Conservation (phyloP, 2,329 filamentous ascomycete species). For the Metarhizium robertsii region DNA sequence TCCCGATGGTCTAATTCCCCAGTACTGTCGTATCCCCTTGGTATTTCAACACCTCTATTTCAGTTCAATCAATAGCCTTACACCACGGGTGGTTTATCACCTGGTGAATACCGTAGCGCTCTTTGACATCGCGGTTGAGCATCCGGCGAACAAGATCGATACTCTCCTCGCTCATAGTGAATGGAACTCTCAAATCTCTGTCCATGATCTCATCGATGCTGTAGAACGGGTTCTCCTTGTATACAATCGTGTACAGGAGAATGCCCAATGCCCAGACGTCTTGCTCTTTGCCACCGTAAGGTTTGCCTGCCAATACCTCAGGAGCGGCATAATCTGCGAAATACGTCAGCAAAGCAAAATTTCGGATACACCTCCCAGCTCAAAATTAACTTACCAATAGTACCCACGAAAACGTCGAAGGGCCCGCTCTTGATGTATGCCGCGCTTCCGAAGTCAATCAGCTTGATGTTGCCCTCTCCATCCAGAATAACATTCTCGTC, state of each 20-base stretch:
- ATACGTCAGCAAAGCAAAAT: background rate
- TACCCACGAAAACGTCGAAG: conserved; percentile 98
- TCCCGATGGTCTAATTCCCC: background rate
- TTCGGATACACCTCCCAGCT: conserved; percentile 24
- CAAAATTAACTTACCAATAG: conserved; percentile 63
- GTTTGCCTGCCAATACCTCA: conserved; percentile 87
- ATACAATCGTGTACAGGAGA: conserved; percentile 94
- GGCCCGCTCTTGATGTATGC: conserved; percentile 97
- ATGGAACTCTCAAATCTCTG: conserved; percentile 85
- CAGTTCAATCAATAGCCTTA: background rate
- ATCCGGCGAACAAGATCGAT: conserved; percentile 87
- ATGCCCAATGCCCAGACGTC: conserved; percentile 98
- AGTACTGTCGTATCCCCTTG: background rate
- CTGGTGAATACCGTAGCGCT: conserved; percentile 75
- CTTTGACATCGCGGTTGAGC: conserved; percentile 81
- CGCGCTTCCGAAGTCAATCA: conserved; percentile 97
- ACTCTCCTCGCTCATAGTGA: conserved; percentile 79
- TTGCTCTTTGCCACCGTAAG: conserved; percentile 92
- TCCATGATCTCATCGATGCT: conserved; percentile 99
- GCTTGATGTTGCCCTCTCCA: conserved; percentile 88
- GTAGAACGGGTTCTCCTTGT: conserved; percentile 99
- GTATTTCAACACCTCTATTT: background rate
- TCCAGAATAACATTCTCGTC: conserved; percentile 97
- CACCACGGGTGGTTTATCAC: conserved; percentile 88
- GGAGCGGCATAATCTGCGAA: conserved; percentile 85